These are phyloP conservation scores for Fusarium sp. DNA, from an alignment of 2,329 filamentous ascomycete genomes.

Conservation along the genomic window DNA sequence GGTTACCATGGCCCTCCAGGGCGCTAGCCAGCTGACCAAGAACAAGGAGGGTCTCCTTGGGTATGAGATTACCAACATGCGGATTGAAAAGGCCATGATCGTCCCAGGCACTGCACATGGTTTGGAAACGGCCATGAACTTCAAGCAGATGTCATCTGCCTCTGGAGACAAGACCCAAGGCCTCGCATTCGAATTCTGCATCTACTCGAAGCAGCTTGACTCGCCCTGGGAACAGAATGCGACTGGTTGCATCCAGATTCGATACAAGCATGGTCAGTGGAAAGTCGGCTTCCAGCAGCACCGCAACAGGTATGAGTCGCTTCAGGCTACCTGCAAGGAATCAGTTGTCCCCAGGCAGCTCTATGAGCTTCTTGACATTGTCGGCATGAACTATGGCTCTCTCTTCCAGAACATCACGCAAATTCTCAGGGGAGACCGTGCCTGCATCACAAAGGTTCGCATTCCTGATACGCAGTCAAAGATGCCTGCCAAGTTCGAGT, in stretches of 20 bases:
- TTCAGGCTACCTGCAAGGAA: conserved; percentile 46
- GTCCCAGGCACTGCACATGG: conserved; percentile 57
- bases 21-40: conserved; percentile 52
- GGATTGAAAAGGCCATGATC: conserved; percentile 61
- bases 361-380: conserved; percentile 59
- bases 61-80: conserved; percentile 57
- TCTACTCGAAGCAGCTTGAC: conserved; percentile 57
- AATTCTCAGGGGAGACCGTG: conserved; percentile 45
- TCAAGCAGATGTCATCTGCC: conserved; percentile 45
- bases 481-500: conserved; percentile 65
- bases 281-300: conserved; percentile 33
- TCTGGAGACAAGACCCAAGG: not conserved
- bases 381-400: conserved; percentile 62
- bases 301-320: conserved; percentile 33
- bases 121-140: conserved; percentile 60
- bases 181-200: conserved; percentile 51
- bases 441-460: conserved; percentile 51
- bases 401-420: conserved; percentile 59
- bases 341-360: conserved; percentile 55
- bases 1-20: conserved; percentile 60
- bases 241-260: conserved; percentile 46
- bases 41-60: conserved; percentile 43
- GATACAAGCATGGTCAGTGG: conserved; percentile 39
- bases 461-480: conserved; percentile 60
- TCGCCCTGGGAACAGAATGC: conserved; percentile 57